Evolutionary conservation across 2,329 filamentous ascomycete species (phyloP), one percentile per base, ranked within the genome.

Genomic region (Pseudogymnoascus sp.): DNA sequence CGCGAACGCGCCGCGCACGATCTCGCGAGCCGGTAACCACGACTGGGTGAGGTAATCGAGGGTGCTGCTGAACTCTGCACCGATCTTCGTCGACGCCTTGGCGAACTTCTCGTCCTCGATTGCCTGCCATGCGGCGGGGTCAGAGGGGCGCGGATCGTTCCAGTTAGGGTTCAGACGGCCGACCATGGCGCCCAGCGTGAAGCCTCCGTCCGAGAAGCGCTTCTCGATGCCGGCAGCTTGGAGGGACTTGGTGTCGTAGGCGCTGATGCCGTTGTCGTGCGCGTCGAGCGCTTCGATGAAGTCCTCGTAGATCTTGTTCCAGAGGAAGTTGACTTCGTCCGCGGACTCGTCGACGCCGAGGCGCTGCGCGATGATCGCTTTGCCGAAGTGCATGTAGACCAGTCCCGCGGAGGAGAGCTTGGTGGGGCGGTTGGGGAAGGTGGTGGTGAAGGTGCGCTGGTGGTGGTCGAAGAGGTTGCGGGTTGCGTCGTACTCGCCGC

Each of bases 271-370:
- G 74, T 99, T 99, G 80, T 99, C 94, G 76, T 99, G 93, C 62
- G 92, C 94, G 75, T 99, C 94, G 62, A 99, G 87, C 1, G 94
- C 92, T 79, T 99, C 94, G 73, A 99, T 82, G 74, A 97, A 97
- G 75, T 88, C 88, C 68, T 88, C 85, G 80, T 99, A 99, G 59
- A 99, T 77, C 79, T 97, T 97, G 70, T 85, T 81, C 79, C 89
- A 95, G 61, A 99, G 80, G 31, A 95, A 75, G 40, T 82, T 80
- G 47, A 94, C 87, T 66, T 92, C 86, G 44, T 84, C 74, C 66
- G 82, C 79, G 60, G 87, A 84, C 66, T 85, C 78, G 10, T 81
- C 72, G 29, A 86, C 76, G n/a, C 79, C 81, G 8, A 87, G 83
- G 61, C 84, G 79, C 59, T 84, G 78, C 2, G 89, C 84, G 69